These are phyloP conservation scores for Nakazawaea wickerhamii DNA, from an alignment of 805 yeast genomes.

Conservation along the genomic window DNA sequence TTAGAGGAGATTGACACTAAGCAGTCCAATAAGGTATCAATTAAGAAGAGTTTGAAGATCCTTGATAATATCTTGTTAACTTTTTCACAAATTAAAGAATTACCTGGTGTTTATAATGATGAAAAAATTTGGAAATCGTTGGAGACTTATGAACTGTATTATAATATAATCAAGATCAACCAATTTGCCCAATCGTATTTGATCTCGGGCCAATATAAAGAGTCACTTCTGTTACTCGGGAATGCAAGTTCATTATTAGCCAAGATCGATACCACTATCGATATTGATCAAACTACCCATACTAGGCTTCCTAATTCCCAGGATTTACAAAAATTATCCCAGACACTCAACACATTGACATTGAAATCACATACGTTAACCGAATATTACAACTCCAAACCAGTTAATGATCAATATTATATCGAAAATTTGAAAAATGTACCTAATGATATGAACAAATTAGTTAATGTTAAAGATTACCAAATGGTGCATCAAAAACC, in stretches of 20 bases:
- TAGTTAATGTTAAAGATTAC: constrained; percentile 31
- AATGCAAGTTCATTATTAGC: too few relatives aligned
- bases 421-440: constrained; percentile 25
- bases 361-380: constrained; percentile 42
- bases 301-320: constrained; percentile 48
- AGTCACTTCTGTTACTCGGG: constrained; percentile 41
- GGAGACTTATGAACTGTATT: constrained; percentile 42
- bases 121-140: constrained; percentile 58
- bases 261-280: too few relatives aligned
- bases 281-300: too few relatives aligned
- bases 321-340: constrained; percentile 23
- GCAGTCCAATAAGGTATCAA: constrained; percentile 18
- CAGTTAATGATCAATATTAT: constrained; percentile 21
- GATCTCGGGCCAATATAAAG: constrained; percentile 33
- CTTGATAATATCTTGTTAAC: constrained; percentile 48
- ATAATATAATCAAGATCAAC: constrained; percentile 36
- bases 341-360: constrained; percentile 17
- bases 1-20: constrained; percentile 26
- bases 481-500: constrained; percentile 76
- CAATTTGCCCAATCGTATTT: constrained; percentile 42
- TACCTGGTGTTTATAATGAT: constrained; percentile 91
- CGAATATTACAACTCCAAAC: constrained; percentile 32
- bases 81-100: constrained; percentile 56
- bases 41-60: constrained; percentile 42
- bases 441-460: constrained; percentile 24